Evolutionary conservation across 2,329 filamentous ascomycete genomes (phyloP).

Genomic region (Bimuria novae-zelandiae): DNA sequence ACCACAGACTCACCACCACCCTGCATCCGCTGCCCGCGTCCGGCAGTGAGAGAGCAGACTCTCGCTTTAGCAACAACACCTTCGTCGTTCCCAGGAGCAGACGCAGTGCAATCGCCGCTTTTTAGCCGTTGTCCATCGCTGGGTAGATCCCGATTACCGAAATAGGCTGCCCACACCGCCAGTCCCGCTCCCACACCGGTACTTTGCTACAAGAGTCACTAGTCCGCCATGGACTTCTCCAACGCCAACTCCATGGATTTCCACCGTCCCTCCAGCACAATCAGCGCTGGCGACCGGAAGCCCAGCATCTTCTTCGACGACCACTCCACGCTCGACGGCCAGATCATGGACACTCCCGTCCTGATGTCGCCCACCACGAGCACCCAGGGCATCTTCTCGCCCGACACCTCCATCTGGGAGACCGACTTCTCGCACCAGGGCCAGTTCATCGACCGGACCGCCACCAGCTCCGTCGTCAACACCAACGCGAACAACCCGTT

Average conservation of each 20-base stretch:
- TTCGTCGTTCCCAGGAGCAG: background rate
- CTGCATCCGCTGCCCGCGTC: slow-evolving; percentile 19
- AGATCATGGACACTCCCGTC: slow-evolving; percentile 46
- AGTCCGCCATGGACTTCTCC: slow-evolving; percentile 44
- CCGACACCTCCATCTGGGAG: slow-evolving; percentile 56
- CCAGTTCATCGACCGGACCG: slow-evolving; percentile 45
- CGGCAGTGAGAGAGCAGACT: slow-evolving; percentile 2
- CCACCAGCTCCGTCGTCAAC: slow-evolving; percentile 45
- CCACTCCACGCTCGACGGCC: slow-evolving; percentile 57
- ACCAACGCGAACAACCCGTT: slow-evolving; percentile 54
- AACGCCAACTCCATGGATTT: slow-evolving; percentile 42
- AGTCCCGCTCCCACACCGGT: slow-evolving; percentile 46
- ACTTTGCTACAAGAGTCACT: slow-evolving; percentile 41
- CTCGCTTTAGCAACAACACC: slow-evolving; percentile 3
- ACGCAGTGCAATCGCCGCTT: slow-evolving; percentile 8
- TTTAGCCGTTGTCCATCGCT: slow-evolving; percentile 19
- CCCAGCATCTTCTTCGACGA: slow-evolving; percentile 54
- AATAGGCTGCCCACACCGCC: slow-evolving; percentile 46
- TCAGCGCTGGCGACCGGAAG: slow-evolving; percentile 45
- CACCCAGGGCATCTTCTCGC: slow-evolving; percentile 57
- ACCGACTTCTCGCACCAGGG: slow-evolving; percentile 45
- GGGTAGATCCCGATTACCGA: slow-evolving; percentile 32
- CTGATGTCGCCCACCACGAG: slow-evolving; percentile 56
- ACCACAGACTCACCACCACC: slow-evolving; percentile 22
- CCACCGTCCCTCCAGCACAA: slow-evolving; percentile 43